These are phyloP conservation scores for Odontarrhena argentea DNA, from an alignment of 345 rosid species.

Conservation along the genomic window DNA sequence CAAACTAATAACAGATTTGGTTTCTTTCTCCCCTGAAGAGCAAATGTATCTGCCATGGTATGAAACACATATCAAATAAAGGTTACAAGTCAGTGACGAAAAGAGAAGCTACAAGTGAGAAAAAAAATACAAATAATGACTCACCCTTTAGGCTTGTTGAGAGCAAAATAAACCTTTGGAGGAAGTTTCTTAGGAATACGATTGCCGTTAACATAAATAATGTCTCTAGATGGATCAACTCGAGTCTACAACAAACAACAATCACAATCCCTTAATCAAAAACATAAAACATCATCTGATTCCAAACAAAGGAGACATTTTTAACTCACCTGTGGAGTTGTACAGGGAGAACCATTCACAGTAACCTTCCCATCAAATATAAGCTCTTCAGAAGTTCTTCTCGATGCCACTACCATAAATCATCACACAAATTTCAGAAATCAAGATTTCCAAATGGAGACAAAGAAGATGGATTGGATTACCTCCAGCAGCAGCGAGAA, in stretches of 20 bases:
- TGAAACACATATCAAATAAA: conserved; percentile 26
- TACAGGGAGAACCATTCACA: conserved; percentile 81
- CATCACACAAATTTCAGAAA: conserved; percentile 17
- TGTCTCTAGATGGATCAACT: conserved; percentile 78
- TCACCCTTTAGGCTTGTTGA: conserved; percentile 98
- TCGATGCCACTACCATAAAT: conserved; percentile 69
- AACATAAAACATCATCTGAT: not conserved
- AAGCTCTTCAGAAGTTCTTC: conserved; percentile 84
- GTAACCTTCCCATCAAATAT: conserved; percentile 86
- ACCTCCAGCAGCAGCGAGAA: conserved; percentile 98
- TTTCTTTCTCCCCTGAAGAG: conserved; percentile 85
- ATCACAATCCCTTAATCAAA: not conserved
- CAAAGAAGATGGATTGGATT: conserved; percentile 8
- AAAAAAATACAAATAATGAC: conserved; percentile 35
- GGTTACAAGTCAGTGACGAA: conserved; percentile 7
- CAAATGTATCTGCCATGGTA: conserved; percentile 75
- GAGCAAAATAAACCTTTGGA: conserved; percentile 83
- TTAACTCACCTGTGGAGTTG: conserved; percentile 71
- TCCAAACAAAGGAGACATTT: not conserved
- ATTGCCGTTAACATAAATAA: conserved; percentile 83
- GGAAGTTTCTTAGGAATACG: conserved; percentile 89
- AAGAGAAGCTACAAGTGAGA: conserved; percentile 9
- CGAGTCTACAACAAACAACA: conserved; percentile 62
- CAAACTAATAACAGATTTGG: conserved; percentile 63
- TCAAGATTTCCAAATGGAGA: not conserved